These are phyloP conservation scores for Trypanosoma theileri DNA, from an alignment of 208 protist species.

Conservation along the genomic window DNA sequence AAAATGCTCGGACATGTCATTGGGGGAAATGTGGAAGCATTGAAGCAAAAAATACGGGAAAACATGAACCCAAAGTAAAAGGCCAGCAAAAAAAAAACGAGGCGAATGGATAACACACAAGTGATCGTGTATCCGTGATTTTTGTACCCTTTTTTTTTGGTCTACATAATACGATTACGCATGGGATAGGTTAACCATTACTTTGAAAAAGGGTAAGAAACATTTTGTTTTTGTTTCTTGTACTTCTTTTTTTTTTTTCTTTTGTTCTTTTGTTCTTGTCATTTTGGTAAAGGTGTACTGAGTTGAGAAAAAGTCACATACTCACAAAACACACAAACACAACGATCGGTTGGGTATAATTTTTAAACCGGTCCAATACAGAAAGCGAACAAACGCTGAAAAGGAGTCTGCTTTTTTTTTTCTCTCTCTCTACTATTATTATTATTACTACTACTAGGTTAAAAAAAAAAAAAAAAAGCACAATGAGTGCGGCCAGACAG, in stretches of 20 bases:
- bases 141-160: no score
- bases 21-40: conserved; percentile 57
- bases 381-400: background rate
- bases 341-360: no score
- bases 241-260: no score
- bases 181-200: no score
- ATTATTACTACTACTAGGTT: conserved; percentile 2
- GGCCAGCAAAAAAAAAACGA: background rate
- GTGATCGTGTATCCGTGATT: background rate
- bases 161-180: no score
- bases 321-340: no score
- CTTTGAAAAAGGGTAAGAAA: no score
- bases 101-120: background rate
- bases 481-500: conserved; percentile 53
- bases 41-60: conserved; percentile 67
- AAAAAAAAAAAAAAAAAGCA: no score
- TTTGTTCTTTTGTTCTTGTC: no score
- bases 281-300: no score
- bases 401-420: background rate
- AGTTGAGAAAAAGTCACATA: no score
- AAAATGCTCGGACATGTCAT: conserved; percentile 74
- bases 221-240: no score
- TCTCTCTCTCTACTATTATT: conserved; percentile 5
- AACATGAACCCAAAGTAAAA: conserved; percentile 28
- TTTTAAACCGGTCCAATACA: background rate